A percentile compares a stretch with the other conserved stretches of the same genome.
These are phyloP conservation scores for Elsinoe fawcettii DNA, from an alignment of 2,329 filamentous ascomycete genomes.

Conservation along the genomic window DNA sequence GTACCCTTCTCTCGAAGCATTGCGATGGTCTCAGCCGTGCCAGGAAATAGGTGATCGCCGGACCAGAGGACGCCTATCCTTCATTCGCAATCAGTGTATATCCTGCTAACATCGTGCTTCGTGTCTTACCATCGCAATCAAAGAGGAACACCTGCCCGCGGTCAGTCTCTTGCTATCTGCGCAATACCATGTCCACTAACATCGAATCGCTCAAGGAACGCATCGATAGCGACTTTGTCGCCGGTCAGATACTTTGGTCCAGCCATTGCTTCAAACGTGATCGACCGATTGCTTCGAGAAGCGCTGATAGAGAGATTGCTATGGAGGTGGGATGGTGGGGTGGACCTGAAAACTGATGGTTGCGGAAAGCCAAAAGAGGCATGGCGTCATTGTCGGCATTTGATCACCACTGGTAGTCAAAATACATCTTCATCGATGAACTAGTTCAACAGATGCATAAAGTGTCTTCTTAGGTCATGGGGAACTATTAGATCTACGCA, in stretches of 20 bases:
- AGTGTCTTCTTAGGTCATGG: background rate
- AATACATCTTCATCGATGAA: no score
- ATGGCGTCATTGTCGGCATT: background rate
- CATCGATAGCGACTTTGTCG: slow-evolving; percentile 65
- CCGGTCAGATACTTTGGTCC: slow-evolving; percentile 62
- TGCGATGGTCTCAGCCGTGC: slow-evolving; percentile 75
- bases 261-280: slow-evolving; percentile 16
- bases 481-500: background rate
- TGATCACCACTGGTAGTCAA: background rate
- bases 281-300: background rate
- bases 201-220: slow-evolving; percentile 86
- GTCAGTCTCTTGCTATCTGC: slow-evolving; percentile 5
- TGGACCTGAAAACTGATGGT: background rate
- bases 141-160: slow-evolving; percentile 71
- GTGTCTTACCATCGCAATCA: slow-evolving; percentile 81
- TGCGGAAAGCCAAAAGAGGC: background rate
- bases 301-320: background rate
- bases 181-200: slow-evolving; percentile 41
- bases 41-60: slow-evolving; percentile 80
- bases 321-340: slow-evolving; percentile 6
- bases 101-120: background rate
- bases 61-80: slow-evolving; percentile 88
- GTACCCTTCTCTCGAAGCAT: slow-evolving; percentile 73
- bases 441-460: background rate
- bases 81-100: slow-evolving; percentile 33